Conservation (phyloP, 495 filamentous ascomycete species). For the Margaritispora aquatica region DNA sequence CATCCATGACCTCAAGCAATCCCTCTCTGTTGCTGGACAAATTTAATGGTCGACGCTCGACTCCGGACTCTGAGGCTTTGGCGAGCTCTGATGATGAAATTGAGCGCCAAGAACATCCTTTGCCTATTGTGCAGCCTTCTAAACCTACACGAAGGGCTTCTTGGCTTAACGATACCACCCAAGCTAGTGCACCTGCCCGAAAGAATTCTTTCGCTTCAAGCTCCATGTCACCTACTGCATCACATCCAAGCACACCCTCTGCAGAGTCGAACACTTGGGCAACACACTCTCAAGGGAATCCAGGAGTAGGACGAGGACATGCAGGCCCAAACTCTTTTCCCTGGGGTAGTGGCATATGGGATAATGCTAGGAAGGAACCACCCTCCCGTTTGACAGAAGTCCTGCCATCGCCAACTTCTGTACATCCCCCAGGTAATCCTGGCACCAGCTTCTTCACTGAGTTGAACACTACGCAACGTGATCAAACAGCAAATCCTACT, state of each 20-base stretch:
- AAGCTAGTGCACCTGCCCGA: conserved; percentile 33
- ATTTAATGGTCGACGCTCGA: conserved; percentile 67
- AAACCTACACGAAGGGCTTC: conserved; percentile 52
- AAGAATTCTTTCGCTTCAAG: conserved; percentile 57
- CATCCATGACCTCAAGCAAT: conserved; percentile 22
- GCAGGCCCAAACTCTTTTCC: conserved; percentile 54
- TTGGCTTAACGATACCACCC: conserved; percentile 52
- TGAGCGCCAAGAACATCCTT: conserved; percentile 46
- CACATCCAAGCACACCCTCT: conserved; percentile 68
- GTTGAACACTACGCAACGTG: conserved; percentile 31
- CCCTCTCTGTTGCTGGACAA: conserved; percentile 58
- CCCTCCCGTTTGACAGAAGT: conserved; percentile 68
- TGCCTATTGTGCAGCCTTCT: conserved; percentile 36
- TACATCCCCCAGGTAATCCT: conserved; percentile 44
- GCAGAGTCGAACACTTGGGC: conserved; percentile 67
- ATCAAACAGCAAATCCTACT: conserved; percentile 45
- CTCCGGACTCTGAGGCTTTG: conserved; percentile 87
- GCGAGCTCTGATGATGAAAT: conserved; percentile 89
- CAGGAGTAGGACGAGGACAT: conserved; percentile 46
- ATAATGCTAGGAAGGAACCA: conserved; percentile 62
- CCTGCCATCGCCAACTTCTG: conserved; percentile 68
- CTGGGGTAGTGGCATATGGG: conserved; percentile 77
- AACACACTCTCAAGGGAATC: conserved; percentile 37
- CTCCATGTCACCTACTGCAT: conserved; percentile 68
- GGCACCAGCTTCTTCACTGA: conserved; percentile 37